phyloP scores from a whole-genome alignment of 2,329 filamentous ascomycete genomes.

The Aureobasidium sp. region DNA sequence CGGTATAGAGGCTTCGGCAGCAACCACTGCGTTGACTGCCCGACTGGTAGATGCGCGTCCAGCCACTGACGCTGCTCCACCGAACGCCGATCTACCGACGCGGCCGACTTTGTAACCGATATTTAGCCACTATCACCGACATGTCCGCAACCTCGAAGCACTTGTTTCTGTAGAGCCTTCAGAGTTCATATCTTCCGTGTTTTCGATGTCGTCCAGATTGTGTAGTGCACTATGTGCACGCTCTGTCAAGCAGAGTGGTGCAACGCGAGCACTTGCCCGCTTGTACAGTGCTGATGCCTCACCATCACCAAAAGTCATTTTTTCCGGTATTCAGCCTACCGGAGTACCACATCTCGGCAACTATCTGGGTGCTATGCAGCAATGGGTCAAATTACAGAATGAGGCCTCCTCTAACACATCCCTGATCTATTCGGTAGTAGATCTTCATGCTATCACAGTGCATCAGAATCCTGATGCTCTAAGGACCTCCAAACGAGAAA shows the following conservation, averaged over 20 bases:
- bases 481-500: slow-evolving; percentile 60
- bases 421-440: slow-evolving; percentile 80
- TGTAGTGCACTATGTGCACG: background rate
- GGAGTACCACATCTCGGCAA: slow-evolving; percentile 92
- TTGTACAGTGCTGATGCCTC: background rate
- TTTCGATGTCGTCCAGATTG: background rate
- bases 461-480: slow-evolving; percentile 60
- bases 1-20: background rate
- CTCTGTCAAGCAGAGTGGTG: background rate
- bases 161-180: background rate
- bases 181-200: background rate
- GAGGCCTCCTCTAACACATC: slow-evolving; percentile 49
- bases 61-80: background rate
- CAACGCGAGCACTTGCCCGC: background rate
- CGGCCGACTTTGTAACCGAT: background rate
- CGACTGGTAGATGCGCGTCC: background rate
- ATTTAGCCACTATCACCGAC: background rate
- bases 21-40: background rate
- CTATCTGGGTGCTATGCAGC: slow-evolving; percentile 79
- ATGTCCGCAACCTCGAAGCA: background rate
- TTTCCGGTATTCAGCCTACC: slow-evolving; percentile 96
- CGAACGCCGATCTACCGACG: background rate
- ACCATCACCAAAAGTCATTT: slow-evolving; percentile 51
- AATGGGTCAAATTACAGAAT: slow-evolving; percentile 80
- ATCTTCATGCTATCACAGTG: slow-evolving; percentile 86